Evolutionary conservation across 768 basidiomycete species (phyloP).

Genomic region (Hydnum rufescens): DNA sequence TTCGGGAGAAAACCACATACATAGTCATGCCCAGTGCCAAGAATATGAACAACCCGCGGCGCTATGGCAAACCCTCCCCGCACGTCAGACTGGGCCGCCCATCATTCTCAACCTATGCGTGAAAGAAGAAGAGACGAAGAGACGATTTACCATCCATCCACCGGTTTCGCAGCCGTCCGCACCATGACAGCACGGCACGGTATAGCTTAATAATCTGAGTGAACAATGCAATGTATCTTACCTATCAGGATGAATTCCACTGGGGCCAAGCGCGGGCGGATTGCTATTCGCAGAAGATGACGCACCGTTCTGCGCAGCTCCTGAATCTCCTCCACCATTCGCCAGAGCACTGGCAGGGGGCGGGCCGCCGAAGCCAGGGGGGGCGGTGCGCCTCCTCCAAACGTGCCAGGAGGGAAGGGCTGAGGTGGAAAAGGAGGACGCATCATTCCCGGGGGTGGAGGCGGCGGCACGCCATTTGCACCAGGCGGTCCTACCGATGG

Average conservation of each 20-base stretch:
- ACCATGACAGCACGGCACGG: too few relatives aligned
- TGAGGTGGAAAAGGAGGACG: slow-evolving; percentile 19
- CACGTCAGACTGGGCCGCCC: too few relatives aligned
- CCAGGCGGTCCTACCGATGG: background rate
- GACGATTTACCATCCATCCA: too few relatives aligned
- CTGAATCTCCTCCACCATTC: too few relatives aligned
- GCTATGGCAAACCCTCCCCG: too few relatives aligned
- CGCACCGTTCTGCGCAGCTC: background rate
- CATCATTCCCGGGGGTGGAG: slow-evolving; percentile 20
- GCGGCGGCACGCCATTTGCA: background rate
- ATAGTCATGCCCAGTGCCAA: too few relatives aligned
- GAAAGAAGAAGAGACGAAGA: too few relatives aligned
- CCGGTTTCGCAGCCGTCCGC: too few relatives aligned
- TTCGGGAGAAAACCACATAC: too few relatives aligned
- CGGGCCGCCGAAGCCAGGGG: slow-evolving; percentile 13
- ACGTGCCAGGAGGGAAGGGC: slow-evolving; percentile 50
- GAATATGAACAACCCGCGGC: too few relatives aligned
- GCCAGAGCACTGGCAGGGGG: slow-evolving; percentile 20
- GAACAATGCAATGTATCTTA: background rate
- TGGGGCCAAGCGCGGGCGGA: background rate
- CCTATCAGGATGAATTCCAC: slow-evolving; percentile 1
- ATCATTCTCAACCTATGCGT: background rate
- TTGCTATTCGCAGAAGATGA: background rate
- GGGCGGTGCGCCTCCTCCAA: slow-evolving; percentile 11
- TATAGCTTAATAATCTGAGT: too few relatives aligned